Percentiles rank a stretch among this genome's conserved stretches.
Evolutionary conservation across 495 filamentous ascomycete species (phyloP).

Genomic region (Symbiotaphrina buchneri): DNA sequence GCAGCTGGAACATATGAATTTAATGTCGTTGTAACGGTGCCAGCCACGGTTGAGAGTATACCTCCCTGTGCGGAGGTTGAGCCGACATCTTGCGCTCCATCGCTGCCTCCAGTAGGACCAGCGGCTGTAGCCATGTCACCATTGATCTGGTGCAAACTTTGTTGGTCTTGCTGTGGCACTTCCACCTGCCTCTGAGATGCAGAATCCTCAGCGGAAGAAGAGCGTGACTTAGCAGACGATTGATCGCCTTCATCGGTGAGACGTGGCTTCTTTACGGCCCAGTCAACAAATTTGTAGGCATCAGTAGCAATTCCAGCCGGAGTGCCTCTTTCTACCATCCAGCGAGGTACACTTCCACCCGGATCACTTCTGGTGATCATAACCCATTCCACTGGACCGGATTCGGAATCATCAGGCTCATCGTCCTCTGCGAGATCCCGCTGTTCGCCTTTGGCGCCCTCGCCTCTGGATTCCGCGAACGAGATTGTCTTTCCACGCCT

Average conservation of each 20-base stretch:
- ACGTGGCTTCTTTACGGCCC: conserved; percentile 40
- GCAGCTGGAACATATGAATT: conserved; percentile 13
- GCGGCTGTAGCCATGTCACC: no score
- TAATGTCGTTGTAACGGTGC: conserved; percentile 18
- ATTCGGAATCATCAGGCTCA: conserved; percentile 21
- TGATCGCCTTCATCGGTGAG: no score
- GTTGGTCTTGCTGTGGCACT: no score
- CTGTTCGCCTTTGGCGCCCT: conserved; percentile 16
- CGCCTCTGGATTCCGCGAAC: conserved; percentile 17
- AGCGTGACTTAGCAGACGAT: no score
- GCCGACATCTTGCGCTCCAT: no score
- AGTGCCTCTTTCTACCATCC: conserved; percentile 86
- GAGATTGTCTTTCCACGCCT: conserved; percentile 24
- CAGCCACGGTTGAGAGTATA: conserved; percentile 21
- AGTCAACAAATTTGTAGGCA: conserved; percentile 67
- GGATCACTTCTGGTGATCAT: conserved; percentile 94
- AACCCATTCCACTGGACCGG: conserved; percentile 73
- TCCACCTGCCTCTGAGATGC: no score
- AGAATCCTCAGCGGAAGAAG: no score
- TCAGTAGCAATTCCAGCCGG: conserved; percentile 65
- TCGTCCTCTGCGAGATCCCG: conserved; percentile 14
- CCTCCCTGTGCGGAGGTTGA: no score
- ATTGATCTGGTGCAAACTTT: no score
- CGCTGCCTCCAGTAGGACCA: no score
- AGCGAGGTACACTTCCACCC: conserved; percentile 76